Evolutionary conservation across 2,329 filamentous ascomycete species (phyloP).

Genomic region (Piedraia hortae): DNA sequence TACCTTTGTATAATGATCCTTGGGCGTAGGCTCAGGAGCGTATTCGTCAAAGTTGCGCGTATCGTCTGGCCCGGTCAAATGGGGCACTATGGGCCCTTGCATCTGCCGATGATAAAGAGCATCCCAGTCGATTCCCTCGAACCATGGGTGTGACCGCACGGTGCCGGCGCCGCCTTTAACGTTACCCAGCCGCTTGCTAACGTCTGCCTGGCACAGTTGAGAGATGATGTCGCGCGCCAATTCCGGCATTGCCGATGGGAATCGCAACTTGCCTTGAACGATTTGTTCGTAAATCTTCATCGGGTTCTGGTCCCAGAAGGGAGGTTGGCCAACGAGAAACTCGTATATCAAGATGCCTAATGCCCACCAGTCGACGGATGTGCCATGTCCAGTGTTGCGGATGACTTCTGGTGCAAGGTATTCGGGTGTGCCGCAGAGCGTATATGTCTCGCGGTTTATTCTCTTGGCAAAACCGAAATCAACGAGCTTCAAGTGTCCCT

Average conservation of each 20-base stretch:
- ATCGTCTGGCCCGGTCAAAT: constrained; percentile 42
- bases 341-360: constrained; percentile 64
- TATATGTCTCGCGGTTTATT: constrained; percentile 48
- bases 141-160: constrained; percentile 55
- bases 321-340: constrained; percentile 60
- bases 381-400: constrained; percentile 46
- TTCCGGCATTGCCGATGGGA: constrained; percentile 38
- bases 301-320: constrained; percentile 67
- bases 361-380: constrained; percentile 69
- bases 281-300: constrained; percentile 72
- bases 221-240: constrained; percentile 49
- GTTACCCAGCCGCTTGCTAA: constrained; percentile 51
- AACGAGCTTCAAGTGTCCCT: constrained; percentile 58
- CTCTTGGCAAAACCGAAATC: constrained; percentile 72
- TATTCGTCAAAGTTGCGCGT: constrained; percentile 63
- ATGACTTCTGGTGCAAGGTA: constrained; percentile 69
- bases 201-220: constrained; percentile 51
- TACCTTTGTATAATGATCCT: constrained; percentile 35
- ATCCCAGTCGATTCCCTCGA: constrained; percentile 45
- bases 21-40: constrained; percentile 41
- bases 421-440: constrained; percentile 57
- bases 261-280: constrained; percentile 48
- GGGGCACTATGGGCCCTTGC: constrained; percentile 47
- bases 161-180: constrained; percentile 42
- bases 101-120: constrained; percentile 35